These are phyloP conservation scores for Aureobasidium sp. DNA, from an alignment of 2,329 filamentous ascomycete genomes.

Conservation along the genomic window DNA sequence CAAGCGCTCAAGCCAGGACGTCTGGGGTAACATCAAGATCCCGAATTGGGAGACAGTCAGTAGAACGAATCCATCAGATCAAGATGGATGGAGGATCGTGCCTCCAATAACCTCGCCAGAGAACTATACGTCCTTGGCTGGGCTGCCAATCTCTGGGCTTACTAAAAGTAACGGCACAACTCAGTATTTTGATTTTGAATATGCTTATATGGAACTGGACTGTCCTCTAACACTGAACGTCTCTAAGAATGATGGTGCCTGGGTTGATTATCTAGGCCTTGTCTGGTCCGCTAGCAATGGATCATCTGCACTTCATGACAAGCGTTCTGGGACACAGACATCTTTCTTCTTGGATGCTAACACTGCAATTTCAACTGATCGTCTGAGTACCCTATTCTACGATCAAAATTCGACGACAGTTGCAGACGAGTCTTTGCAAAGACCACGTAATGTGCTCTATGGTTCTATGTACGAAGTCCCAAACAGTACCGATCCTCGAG, in stretches of 20 bases:
- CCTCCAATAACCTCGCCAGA: constrained; percentile 21
- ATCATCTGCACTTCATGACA: neutral
- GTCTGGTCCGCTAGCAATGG: constrained; percentile 7
- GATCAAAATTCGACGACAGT: neutral
- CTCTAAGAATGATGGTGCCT: constrained; percentile 18
- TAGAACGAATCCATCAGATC: constrained; percentile 5
- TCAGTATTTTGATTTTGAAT: constrained; percentile 23
- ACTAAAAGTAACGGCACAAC: neutral
- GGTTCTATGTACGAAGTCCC: neutral
- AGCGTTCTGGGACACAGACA: neutral
- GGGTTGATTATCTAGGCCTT: neutral
- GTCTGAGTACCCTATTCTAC: neutral
- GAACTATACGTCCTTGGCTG: constrained; percentile 27
- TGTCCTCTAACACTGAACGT: neutral
- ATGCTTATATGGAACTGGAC: constrained; percentile 21
- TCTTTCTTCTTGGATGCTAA: constrained; percentile 27
- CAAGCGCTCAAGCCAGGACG: constrained; percentile 26
- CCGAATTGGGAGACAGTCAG: constrained; percentile 22
- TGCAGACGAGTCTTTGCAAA: neutral
- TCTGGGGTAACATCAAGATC: constrained; percentile 33
- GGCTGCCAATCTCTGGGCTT: constrained; percentile 26
- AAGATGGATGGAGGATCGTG: constrained; percentile 25
- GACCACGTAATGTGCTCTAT: constrained; percentile 2
- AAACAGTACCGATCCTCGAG: neutral
- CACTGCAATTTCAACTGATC: constrained; percentile 9